Percentiles rank a stretch among this genome's conserved stretches.
These are phyloP conservation scores for Yarrowia yakushimensis DNA, from an alignment of 805 yeast genomes.

Conservation along the genomic window DNA sequence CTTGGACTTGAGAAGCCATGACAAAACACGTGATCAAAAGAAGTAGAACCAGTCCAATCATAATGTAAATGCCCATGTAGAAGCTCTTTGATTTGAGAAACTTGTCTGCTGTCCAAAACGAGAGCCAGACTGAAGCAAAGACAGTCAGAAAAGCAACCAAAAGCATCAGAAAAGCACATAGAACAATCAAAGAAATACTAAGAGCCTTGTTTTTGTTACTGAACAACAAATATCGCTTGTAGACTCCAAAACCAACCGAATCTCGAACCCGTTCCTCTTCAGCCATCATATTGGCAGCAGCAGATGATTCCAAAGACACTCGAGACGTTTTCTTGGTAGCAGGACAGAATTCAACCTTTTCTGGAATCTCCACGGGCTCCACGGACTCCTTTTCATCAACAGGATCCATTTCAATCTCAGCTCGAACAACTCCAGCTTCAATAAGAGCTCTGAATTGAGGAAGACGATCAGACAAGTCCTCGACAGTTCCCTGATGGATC, in stretches of 20 bases:
- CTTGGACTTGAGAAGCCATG: not conserved
- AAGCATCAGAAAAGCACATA: conserved; percentile 10
- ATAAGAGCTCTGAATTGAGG: conserved; percentile 45
- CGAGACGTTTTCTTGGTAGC: conserved; percentile 1
- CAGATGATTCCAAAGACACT: not conserved
- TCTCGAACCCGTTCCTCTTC: conserved; percentile 27
- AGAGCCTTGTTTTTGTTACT: conserved; percentile 40
- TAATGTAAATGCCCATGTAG: conserved; percentile 54
- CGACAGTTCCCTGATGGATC: conserved; percentile 48
- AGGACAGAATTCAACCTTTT: not conserved
- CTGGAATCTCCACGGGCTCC: not conserved
- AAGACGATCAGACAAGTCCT: conserved; percentile 48
- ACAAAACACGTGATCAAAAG: conserved; percentile 43
- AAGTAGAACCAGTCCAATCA: conserved; percentile 50
- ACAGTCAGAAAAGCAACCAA: not conserved
- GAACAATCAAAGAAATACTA: conserved; percentile 45
- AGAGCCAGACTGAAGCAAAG: conserved; percentile 59
- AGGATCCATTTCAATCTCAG: not conserved
- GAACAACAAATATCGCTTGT: conserved; percentile 48
- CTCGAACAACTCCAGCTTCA: conserved; percentile 32
- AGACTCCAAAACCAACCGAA: conserved; percentile 41
- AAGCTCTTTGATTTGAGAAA: conserved; percentile 38
- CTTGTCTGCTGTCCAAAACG: conserved; percentile 59
- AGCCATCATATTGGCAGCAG: conserved; percentile 18
- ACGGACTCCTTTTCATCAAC: not conserved